These are phyloP conservation scores for Boletus patriciae DNA, from an alignment of 768 basidiomycete species.

Conservation along the genomic window DNA sequence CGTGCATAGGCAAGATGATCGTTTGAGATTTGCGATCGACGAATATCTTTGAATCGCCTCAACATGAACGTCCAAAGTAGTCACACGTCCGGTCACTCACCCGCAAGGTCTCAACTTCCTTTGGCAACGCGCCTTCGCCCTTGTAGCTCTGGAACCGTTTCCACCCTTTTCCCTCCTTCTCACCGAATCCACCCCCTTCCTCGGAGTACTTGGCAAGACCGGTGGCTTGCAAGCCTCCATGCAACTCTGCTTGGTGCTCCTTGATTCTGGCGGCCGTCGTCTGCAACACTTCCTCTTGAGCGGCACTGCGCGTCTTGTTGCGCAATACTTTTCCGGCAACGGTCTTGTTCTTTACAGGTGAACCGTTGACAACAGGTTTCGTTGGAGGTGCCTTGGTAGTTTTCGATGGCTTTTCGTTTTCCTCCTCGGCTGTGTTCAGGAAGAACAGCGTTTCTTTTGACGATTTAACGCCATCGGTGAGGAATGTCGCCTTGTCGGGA, in stretches of 20 bases:
- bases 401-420: constrained; percentile 57
- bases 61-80: constrained; percentile 5
- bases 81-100: constrained; percentile 45
- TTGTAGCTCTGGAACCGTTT: constrained; percentile 97
- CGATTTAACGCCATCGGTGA: constrained; percentile 84
- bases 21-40: constrained; percentile 91
- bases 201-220: constrained; percentile 85
- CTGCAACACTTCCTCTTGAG: constrained; percentile 79
- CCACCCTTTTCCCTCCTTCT: constrained; percentile 91
- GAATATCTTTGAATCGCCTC: constrained; percentile 57
- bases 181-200: constrained; percentile 68
- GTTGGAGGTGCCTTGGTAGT: constrained; percentile 51
- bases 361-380: constrained; percentile 58
- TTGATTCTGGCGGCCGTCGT: constrained; percentile 75
- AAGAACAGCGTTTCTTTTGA: constrained; percentile 89
- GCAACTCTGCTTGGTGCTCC: constrained; percentile 86
- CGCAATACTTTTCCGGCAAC: constrained; percentile 84
- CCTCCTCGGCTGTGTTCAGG: constrained; percentile 58
- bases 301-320: constrained; percentile 86
- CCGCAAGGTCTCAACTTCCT: constrained; percentile 75
- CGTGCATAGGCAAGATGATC: constrained; percentile 89
- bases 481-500: constrained; percentile 57
- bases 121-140: constrained; percentile 86
- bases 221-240: constrained; percentile 69
- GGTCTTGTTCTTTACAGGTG: constrained; percentile 68